phyloP scores from a whole-genome alignment of 192 early-diverging fungal species.

The Rhizophagus sp. region DNA sequence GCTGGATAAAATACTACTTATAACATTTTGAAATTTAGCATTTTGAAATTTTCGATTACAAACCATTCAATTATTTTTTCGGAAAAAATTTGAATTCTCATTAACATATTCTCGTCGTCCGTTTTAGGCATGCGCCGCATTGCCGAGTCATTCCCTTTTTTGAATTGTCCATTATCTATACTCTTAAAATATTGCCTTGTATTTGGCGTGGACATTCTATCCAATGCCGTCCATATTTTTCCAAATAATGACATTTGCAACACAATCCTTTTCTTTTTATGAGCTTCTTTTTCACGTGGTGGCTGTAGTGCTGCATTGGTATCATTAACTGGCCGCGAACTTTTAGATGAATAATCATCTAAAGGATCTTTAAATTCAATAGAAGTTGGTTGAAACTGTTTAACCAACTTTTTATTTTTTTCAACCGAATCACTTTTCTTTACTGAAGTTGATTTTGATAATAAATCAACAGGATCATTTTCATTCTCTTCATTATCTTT shows the following conservation, averaged over 20 bases:
- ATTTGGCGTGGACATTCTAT: slow-evolving; percentile 37
- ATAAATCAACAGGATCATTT: slow-evolving; percentile 6
- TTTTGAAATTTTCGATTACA: slow-evolving; percentile 3
- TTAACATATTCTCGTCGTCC: slow-evolving; percentile 25
- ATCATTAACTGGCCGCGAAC: background rate
- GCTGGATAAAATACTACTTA: background rate
- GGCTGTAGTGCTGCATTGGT: background rate
- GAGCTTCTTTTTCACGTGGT: background rate
- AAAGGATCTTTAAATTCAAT: background rate
- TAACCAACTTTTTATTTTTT: background rate
- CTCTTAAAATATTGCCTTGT: slow-evolving; percentile 33
- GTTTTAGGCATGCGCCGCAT: background rate
- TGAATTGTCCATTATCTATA: background rate
- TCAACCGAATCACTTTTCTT: background rate
- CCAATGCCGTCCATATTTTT: slow-evolving; percentile 44
- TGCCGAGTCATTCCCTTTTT: background rate
- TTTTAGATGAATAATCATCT: background rate
- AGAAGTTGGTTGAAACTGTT: background rate
- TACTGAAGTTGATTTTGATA: background rate
- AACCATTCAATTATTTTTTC: slow-evolving; percentile 45
- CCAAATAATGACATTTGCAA: slow-evolving; percentile 44
- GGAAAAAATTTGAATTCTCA: slow-evolving; percentile 42
- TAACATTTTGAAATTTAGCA: slow-evolving; percentile 4
- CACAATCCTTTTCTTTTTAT: slow-evolving; percentile 5
- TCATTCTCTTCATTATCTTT: slow-evolving; percentile 40